Base-by-base conservation (phyloP, 2,329 filamentous ascomycete species). In the Tothia fuscella region DNA sequence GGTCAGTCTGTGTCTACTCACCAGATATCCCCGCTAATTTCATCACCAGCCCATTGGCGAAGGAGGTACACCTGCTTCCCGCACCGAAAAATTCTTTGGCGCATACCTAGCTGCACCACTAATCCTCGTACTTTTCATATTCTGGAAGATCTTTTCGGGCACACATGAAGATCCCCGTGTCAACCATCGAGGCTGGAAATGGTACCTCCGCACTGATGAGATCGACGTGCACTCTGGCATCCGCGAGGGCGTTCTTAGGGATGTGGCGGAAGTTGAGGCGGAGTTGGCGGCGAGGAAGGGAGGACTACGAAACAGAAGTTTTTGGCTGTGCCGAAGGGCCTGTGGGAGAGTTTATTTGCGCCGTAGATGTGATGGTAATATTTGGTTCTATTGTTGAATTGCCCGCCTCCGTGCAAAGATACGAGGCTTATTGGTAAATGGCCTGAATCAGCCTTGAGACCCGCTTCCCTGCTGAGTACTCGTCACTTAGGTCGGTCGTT, bases 51-150 rank as follows among this genome's bases (percentile, higher is more conserved):
- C 60, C 28, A 48, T 57, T 12, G 54, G 53, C 24, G 48, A 57
- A 59, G 32, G 17, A 3, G 32, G 29, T 7, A 22, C 19, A 13
- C 5, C 41, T 28, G 3, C 21, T 9, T 28, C 22, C 12, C 39
- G 39, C 30, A 64, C 61, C 1, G 48, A 61, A 37, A 49, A 49
- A 6, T 71, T 71, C 55, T 71, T 71, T 54, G 40, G 58, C 38
- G 52, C 56, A 26, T 71, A 67, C 49, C 63, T 71, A 5, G 66
- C 67, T 14, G 49, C 58, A n/a, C 64, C 65, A 21, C 59, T 70
- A 26, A 59, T 67, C 17, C 44, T 59, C n/a, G 45, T 47, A 12
- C 58, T 66, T 46, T 68, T 61, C 55, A 1, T 64, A 21, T 47
- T 47, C 43, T 65, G 61, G 61, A 65, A 64, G 41, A 42, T 59